phyloP scores from a whole-genome alignment of 306 rosid species.

The Acacia confusa region DNA sequence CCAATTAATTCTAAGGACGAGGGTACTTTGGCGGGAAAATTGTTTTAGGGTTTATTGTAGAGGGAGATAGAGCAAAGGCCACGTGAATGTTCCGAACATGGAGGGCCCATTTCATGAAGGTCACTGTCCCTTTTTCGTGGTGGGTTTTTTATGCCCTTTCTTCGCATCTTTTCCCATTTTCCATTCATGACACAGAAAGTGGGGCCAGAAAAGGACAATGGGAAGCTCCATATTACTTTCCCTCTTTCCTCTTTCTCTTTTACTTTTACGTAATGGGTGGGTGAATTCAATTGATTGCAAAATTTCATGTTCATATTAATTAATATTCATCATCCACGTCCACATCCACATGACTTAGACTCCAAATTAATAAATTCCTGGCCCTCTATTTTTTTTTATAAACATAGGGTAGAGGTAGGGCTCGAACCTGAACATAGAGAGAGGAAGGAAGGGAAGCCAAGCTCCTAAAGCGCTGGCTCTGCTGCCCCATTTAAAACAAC shows the following conservation, averaged over 20 bases:
- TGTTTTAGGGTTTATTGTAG: no score
- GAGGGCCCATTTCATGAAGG: slow-evolving; percentile 45
- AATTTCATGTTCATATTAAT: background rate
- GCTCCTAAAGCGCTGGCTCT: no score
- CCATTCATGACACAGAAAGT: slow-evolving; percentile 21
- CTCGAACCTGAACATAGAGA: no score
- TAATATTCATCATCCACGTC: background rate
- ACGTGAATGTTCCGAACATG: slow-evolving; percentile 44
- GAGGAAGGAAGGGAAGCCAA: no score
- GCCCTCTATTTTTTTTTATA: no score
- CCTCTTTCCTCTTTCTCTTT: slow-evolving; percentile 3
- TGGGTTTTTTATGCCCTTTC: slow-evolving; percentile 33
- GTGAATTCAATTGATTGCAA: background rate
- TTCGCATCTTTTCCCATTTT: slow-evolving; percentile 33
- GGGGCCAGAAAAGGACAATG: slow-evolving; percentile 32
- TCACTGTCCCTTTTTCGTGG: slow-evolving; percentile 30
- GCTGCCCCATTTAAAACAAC: background rate
- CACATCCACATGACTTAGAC: background rate
- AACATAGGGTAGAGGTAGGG: no score
- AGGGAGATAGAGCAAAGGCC: slow-evolving; percentile 9
- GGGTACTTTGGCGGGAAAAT: no score
- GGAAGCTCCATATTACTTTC: slow-evolving; percentile 26
- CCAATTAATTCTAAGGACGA: no score
- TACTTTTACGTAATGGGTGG: slow-evolving; percentile 19
- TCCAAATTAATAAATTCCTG: background rate